Evolutionary conservation across 768 basidiomycete genomes (phyloP).

Genomic region (Tricholoma hemisulphureum): DNA sequence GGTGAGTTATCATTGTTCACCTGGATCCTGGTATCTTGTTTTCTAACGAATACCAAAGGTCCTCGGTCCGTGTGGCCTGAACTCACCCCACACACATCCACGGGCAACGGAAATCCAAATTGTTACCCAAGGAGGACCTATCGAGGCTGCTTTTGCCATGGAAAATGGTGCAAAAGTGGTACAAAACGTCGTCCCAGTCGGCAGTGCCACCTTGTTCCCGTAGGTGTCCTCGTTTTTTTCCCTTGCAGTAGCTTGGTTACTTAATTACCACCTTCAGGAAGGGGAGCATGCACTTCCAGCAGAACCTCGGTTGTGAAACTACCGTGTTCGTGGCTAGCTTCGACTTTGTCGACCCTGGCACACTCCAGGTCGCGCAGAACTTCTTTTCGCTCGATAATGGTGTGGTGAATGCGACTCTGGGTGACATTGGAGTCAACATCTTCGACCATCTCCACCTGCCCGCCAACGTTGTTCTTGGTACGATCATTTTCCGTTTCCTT

Average conservation of each 20-base stretch:
- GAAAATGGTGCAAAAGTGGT: slow-evolving; percentile 1
- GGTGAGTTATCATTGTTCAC: not conserved
- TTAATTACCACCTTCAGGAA: not conserved
- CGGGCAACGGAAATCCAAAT: not conserved
- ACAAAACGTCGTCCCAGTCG: not conserved
- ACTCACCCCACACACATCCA: not conserved
- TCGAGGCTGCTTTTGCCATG: not conserved
- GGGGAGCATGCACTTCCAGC: not conserved
- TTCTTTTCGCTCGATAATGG: not conserved
- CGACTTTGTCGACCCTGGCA: not conserved
- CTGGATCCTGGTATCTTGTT: not conserved
- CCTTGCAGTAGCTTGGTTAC: not conserved
- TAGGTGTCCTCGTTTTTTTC: not conserved
- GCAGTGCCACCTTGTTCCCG: not conserved
- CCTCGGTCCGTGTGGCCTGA: not conserved
- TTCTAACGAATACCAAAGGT: not conserved
- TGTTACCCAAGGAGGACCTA: not conserved
- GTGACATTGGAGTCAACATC: not conserved
- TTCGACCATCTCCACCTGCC: not conserved
- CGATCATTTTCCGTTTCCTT: not conserved
- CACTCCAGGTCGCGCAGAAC: not conserved
- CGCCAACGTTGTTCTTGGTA: not conserved
- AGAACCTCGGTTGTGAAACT: slow-evolving; percentile 1
- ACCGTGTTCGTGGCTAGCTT: not conserved
- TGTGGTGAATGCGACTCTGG: not conserved